phyloP scores from a whole-genome alignment of 129 eudicot genomes.

The Rutidosis leptorrhynchoides region DNA sequence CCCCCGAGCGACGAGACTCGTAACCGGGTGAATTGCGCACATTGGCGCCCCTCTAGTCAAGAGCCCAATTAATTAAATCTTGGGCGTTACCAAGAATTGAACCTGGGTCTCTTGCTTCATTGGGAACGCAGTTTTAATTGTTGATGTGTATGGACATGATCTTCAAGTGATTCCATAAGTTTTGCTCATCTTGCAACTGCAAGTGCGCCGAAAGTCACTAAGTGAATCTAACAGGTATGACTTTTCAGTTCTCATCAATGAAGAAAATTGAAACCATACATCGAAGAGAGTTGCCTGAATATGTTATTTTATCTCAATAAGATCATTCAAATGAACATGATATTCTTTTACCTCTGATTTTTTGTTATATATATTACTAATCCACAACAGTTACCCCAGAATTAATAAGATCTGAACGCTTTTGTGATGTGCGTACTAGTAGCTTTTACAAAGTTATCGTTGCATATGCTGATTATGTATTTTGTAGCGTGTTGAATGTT shows the following conservation, averaged over 20 bases:
- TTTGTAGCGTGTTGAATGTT: background rate
- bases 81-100: too few species aligned
- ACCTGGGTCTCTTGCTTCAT: too few species aligned
- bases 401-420: background rate
- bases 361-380: too few species aligned
- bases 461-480: background rate
- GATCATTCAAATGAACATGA: background rate
- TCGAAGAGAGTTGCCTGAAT: background rate
- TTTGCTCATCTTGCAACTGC: background rate
- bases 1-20: too few species aligned
- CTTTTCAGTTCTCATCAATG: background rate
- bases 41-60: too few species aligned
- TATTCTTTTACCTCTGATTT: background rate
- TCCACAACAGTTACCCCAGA: background rate
- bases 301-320: too few species aligned
- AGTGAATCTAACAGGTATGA: background rate
- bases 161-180: background rate
- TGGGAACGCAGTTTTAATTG: constrained; percentile 2
- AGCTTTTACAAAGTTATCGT: background rate
- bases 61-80: too few species aligned
- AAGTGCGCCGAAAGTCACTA: background rate
- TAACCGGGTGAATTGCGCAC: too few species aligned
- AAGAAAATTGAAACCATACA: background rate
- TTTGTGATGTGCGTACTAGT: background rate
- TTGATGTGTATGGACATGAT: background rate